These are phyloP conservation scores for Canariomyces notabilis DNA, from an alignment of 2,329 filamentous ascomycete genomes.

Conservation along the genomic window DNA sequence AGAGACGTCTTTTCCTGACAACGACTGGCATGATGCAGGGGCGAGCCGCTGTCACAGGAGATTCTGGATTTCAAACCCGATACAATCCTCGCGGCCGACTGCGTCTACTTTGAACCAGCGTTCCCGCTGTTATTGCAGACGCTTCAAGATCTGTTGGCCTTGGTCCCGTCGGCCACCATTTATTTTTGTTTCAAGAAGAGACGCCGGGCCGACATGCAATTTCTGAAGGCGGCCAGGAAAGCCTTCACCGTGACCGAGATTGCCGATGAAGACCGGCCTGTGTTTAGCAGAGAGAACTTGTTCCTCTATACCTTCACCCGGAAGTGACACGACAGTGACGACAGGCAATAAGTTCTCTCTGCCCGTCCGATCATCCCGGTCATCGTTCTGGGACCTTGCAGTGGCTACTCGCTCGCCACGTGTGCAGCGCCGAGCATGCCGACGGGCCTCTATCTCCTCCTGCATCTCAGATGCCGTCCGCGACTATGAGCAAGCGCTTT, in stretches of 20 bases:
- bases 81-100: constrained; percentile 89
- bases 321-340: neutral
- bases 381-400: no score
- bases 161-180: constrained; percentile 60
- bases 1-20: constrained; percentile 19
- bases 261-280: constrained; percentile 53
- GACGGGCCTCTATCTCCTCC: constrained; percentile 1
- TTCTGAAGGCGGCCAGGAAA: constrained; percentile 66
- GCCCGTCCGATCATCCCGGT: no score
- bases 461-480: neutral
- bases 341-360: neutral
- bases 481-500: neutral
- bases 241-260: constrained; percentile 59
- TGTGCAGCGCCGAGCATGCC: constrained; percentile 9
- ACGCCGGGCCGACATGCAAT: constrained; percentile 71
- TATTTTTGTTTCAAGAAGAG: constrained; percentile 96
- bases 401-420: constrained; percentile 3
- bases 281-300: constrained; percentile 53
- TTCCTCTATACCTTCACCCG: constrained; percentile 55
- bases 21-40: constrained; percentile 40
- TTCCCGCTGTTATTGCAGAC: constrained; percentile 84
- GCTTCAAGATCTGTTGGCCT: constrained; percentile 65
- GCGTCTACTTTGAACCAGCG: constrained; percentile 94
- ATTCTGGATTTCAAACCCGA: constrained; percentile 59
- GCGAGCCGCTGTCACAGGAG: constrained; percentile 51